Percentiles rank a stretch among this genome's conserved stretches.
phyloP scores from a whole-genome alignment of 2,329 filamentous ascomycete genomes.

The Simplicillium aogashimaense region DNA sequence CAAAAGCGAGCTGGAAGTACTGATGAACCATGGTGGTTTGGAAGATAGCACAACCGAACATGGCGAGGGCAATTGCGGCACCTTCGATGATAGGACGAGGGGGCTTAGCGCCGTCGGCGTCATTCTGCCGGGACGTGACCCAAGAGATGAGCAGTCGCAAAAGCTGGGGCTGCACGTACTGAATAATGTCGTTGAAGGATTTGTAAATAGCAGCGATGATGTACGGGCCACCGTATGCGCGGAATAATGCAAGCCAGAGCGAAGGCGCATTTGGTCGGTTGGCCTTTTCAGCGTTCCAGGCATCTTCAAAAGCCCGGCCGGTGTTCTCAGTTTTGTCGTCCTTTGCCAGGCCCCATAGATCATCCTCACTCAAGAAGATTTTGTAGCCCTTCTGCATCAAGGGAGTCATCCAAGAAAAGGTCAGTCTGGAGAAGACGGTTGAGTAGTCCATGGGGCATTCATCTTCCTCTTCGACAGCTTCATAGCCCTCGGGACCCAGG shows the following conservation, averaged over 20 bases:
- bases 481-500: conserved; percentile 42
- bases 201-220: conserved; percentile 77
- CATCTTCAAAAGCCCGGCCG: conserved; percentile 55
- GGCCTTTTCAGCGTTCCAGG: conserved; percentile 71
- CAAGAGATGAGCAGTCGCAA: conserved; percentile 76
- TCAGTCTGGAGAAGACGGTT: conserved; percentile 84
- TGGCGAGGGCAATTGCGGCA: conserved; percentile 76
- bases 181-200: conserved; percentile 71
- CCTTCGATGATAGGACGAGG: conserved; percentile 62
- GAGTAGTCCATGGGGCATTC: conserved; percentile 79
- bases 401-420: conserved; percentile 98
- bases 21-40: conserved; percentile 92
- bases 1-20: conserved; percentile 92
- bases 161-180: conserved; percentile 87
- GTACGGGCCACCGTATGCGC: conserved; percentile 79
- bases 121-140: conserved; percentile 63
- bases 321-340: conserved; percentile 71
- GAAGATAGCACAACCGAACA: conserved; percentile 79
- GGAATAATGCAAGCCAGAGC: conserved; percentile 78
- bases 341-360: conserved; percentile 84
- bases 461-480: conserved; percentile 46
- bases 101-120: conserved; percentile 38
- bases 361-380: conserved; percentile 84
- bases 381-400: conserved; percentile 94
- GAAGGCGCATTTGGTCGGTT: conserved; percentile 48